Conservation (phyloP, 2,329 filamentous ascomycete genomes). For the Basipetospora sp. region DNA sequence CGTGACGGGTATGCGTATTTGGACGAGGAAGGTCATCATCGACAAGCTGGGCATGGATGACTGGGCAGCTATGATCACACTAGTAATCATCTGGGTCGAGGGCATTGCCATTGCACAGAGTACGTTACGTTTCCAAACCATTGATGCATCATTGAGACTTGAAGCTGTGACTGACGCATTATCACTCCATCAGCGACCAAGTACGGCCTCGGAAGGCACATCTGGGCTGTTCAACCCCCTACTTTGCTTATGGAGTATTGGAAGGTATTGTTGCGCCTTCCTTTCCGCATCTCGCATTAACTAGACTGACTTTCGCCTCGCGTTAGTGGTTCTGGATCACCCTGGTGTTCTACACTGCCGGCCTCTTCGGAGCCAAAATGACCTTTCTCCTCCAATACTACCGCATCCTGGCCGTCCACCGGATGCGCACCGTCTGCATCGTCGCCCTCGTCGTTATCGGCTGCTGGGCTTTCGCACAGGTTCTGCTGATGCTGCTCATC, state of each 20-base stretch:
- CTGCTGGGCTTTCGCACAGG: constrained; percentile 8
- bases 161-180: too few relatives aligned
- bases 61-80: constrained; percentile 12
- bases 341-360: constrained; percentile 18
- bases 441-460: constrained; percentile 7
- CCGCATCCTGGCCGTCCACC: constrained; percentile 14
- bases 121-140: constrained; percentile 1
- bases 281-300: not conserved
- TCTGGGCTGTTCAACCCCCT: too few relatives aligned
- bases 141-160: too few relatives aligned
- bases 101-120: constrained; percentile 5
- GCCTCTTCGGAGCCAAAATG: constrained; percentile 18
- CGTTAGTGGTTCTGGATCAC: constrained; percentile 18
- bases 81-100: constrained; percentile 9
- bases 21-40: constrained; percentile 13
- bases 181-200: too few relatives aligned
- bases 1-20: constrained; percentile 12
- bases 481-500: constrained; percentile 8
- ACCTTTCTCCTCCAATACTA: constrained; percentile 24
- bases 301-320: not conserved
- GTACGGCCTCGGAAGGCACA: constrained; percentile 11
- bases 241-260: not conserved
- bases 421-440: constrained; percentile 8
- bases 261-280: not conserved
- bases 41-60: constrained; percentile 15